These are phyloP conservation scores for Coniochaeta prunicola DNA, from an alignment of 2,329 filamentous ascomycete species.

Conservation along the genomic window DNA sequence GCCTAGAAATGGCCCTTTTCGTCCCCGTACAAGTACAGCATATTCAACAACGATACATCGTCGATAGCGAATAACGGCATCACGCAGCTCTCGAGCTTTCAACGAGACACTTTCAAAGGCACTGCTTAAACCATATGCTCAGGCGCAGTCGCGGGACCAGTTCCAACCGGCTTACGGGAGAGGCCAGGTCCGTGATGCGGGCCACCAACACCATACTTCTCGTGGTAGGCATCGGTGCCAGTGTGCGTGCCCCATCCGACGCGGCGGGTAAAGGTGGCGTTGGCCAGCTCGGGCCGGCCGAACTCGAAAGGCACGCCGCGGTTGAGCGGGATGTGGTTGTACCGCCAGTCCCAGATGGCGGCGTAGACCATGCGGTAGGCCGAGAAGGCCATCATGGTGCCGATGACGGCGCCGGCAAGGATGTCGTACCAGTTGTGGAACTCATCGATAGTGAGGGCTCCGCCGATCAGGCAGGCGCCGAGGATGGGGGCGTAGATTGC, in stretches of 20 bases:
- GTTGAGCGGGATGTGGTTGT: conserved; percentile 57
- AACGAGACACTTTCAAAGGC: neutral
- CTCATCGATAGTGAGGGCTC: conserved; percentile 64
- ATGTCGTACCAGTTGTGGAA: conserved; percentile 73
- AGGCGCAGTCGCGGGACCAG: neutral
- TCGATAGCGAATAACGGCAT: neutral
- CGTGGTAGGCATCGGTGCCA: neutral
- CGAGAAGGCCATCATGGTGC: conserved; percentile 57
- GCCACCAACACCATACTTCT: neutral
- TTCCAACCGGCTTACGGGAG: conserved; percentile 2
- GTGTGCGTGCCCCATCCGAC: conserved; percentile 49
- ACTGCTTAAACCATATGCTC: neutral
- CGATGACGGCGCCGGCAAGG: conserved; percentile 58
- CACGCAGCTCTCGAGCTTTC: neutral
- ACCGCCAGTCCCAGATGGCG: conserved; percentile 60
- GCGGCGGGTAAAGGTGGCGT: conserved; percentile 50
- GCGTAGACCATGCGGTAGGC: conserved; percentile 63
- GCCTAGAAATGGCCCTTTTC: neutral
- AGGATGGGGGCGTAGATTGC: conserved; percentile 59
- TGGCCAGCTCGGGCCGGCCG: conserved; percentile 37
- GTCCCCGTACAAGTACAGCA: neutral
- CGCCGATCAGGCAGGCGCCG: conserved; percentile 60
- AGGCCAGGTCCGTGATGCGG: neutral
- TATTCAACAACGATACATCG: neutral
- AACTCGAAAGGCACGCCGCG: conserved; percentile 49